Evolutionary conservation across 345 rosid species (phyloP), one percentile per base, ranked within the genome.

Genomic region (Hibiscus mutabilis): DNA sequence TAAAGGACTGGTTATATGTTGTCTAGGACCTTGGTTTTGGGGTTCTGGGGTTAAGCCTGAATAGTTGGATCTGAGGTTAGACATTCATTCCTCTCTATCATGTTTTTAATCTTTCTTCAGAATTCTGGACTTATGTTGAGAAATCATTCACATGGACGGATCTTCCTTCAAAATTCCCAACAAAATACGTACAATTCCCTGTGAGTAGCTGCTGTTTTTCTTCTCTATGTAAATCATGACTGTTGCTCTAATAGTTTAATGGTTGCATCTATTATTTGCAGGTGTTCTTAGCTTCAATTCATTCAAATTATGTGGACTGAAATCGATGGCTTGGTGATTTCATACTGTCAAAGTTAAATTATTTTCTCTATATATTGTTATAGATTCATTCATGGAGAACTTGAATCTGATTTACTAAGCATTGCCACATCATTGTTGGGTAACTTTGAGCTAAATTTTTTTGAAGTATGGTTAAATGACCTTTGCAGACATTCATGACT

Each of bases 61-160:
- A 62, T 37, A 4, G 2, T 62, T 37, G 27, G 16, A 62, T 62
- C 16, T 11, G 1, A 18, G 16, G 16, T 35, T 40, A 0, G 29
- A 5, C 22, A 25, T 42, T 64, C n/a, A n/a, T n/a, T n/a, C n/a
- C n/a, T n/a, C n/a, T n/a, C n/a, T n/a, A n/a, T n/a, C 58, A 47
- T 72, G 46, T 16, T 46, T n/a, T 72, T 70, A 18, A 70, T 72
- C 73, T 76, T 35, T 72, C 27, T 82, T 67, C 80, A 92, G 97
- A 94, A 82, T 91, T 92, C 76, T 90, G 98, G 98, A 83, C 91
- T n/a, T 89, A 89, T 75, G 97, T 94, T n/a, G 98, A 94, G 76
- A 87, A 90, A 78, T 94, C 98, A 53, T 94, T 82, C 80, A 94
- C 97, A 15, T 92, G 98, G 97, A 85, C 89, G 0, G 97, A 90